Evolutionary conservation across 495 filamentous ascomycete species (phyloP).

Genomic region (Lasiosphaeria ovina): DNA sequence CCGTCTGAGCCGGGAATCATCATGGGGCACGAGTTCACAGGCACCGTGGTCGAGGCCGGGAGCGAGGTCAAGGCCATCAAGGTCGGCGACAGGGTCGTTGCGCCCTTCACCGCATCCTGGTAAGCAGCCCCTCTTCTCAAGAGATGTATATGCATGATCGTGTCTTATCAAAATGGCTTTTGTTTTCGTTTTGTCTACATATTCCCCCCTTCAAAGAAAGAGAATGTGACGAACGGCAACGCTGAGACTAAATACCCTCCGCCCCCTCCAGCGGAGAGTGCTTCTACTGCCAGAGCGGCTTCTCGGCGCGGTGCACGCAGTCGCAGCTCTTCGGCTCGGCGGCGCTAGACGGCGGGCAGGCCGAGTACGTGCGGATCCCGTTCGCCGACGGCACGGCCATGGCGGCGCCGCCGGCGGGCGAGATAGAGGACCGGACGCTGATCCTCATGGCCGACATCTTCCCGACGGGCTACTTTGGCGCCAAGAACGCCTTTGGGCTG

Average conservation of each 20-base stretch:
- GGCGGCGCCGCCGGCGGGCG: slow-evolving; percentile 60
- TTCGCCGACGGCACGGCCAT: slow-evolving; percentile 80
- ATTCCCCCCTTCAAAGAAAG: background rate
- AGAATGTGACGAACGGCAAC: no score
- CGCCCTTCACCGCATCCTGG: slow-evolving; percentile 87
- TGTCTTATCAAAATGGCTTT: background rate
- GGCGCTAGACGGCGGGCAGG: slow-evolving; percentile 80
- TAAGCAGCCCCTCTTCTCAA: slow-evolving; percentile 38
- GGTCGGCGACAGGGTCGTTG: slow-evolving; percentile 75
- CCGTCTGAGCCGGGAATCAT: slow-evolving; percentile 47
- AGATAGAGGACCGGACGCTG: slow-evolving; percentile 71
- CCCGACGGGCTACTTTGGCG: slow-evolving; percentile 87
- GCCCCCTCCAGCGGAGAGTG: slow-evolving; percentile 60
- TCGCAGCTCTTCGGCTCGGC: slow-evolving; percentile 71
- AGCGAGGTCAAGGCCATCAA: slow-evolving; percentile 63
- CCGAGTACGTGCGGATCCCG: slow-evolving; percentile 85
- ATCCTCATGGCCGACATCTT: slow-evolving; percentile 91
- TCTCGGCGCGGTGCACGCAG: slow-evolving; percentile 80
- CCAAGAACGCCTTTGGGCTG: slow-evolving; percentile 73
- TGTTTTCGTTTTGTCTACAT: background rate
- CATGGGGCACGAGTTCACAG: slow-evolving; percentile 81
- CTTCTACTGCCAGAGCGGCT: slow-evolving; percentile 85
- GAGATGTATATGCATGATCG: background rate
- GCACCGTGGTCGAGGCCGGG: slow-evolving; percentile 68
- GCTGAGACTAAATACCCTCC: no score